phyloP scores from a whole-genome alignment of 139 green algal species.

The Chara braunii region DNA sequence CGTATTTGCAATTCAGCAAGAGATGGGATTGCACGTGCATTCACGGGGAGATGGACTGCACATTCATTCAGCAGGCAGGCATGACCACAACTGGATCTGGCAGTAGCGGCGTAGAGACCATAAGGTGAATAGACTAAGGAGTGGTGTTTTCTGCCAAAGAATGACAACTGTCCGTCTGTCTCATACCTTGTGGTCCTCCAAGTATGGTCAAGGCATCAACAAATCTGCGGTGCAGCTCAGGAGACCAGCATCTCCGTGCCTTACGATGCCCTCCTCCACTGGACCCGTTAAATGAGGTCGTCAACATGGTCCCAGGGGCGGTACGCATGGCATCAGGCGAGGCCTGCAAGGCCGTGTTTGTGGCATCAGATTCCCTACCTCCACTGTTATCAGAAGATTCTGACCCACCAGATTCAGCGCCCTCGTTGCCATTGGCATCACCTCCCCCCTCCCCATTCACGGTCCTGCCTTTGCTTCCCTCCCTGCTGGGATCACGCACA shows the following conservation, averaged over 20 bases:
- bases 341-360: too few relatives aligned
- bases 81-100: not conserved
- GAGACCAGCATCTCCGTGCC: constrained; percentile 24
- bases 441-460: too few relatives aligned
- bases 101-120: not conserved
- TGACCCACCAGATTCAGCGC: too few relatives aligned
- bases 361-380: too few relatives aligned
- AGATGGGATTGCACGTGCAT: not conserved
- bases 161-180: not conserved
- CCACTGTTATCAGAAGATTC: too few relatives aligned
- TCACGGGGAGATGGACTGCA: not conserved
- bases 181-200: constrained; percentile 17
- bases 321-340: too few relatives aligned
- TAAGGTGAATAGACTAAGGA: not conserved
- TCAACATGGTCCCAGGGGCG: too few relatives aligned
- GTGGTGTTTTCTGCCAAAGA: not conserved
- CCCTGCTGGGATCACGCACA: too few relatives aligned
- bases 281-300: too few relatives aligned
- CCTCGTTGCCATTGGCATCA: too few relatives aligned
- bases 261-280: constrained; percentile 29
- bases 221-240: constrained; percentile 35
- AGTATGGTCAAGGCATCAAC: constrained; percentile 15
- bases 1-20: not conserved
- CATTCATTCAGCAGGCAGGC: not conserved
- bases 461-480: too few relatives aligned